phyloP scores from a whole-genome alignment of 192 early-diverging fungal species.

The Entomortierella chlamydospora region DNA sequence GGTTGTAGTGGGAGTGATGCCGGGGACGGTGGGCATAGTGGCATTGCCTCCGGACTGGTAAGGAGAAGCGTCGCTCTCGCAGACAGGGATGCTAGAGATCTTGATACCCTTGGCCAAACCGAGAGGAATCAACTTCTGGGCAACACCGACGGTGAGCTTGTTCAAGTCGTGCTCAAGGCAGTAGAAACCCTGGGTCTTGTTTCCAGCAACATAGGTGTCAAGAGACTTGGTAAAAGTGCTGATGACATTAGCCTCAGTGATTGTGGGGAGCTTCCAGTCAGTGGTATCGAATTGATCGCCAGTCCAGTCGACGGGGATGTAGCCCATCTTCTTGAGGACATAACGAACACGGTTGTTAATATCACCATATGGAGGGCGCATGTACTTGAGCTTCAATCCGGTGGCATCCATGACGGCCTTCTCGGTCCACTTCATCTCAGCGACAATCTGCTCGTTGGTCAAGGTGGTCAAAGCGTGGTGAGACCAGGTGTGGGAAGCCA shows the following conservation, averaged over 20 bases:
- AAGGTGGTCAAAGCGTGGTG: constrained; percentile 64
- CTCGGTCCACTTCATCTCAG: constrained; percentile 70
- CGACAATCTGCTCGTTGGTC: constrained; percentile 73
- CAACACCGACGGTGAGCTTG: not conserved
- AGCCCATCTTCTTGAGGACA: constrained; percentile 69
- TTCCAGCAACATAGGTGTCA: constrained; percentile 1
- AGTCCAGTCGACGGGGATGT: constrained; percentile 42
- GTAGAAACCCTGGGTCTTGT: constrained; percentile 17
- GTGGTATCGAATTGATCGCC: constrained; percentile 29
- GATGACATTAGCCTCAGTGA: not conserved
- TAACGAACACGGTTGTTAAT: constrained; percentile 77
- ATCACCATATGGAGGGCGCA: constrained; percentile 71
- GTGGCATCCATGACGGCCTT: constrained; percentile 59
- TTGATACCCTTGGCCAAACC: constrained; percentile 6
- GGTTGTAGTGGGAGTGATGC: not conserved
- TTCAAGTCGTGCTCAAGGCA: constrained; percentile 21
- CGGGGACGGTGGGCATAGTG: not conserved
- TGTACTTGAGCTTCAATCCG: constrained; percentile 61
- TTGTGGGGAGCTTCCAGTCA: constrained; percentile 6
- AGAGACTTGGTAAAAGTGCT: constrained; percentile 8
- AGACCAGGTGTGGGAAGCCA: constrained; percentile 73
- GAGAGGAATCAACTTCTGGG: constrained; percentile 14
- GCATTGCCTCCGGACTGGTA: constrained; percentile 11
- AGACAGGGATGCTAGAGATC: constrained; percentile 3
- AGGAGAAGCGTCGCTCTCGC: constrained; percentile 9